Evolutionary conservation across 108 stramenopile species (phyloP).

Genomic region (Nannochloropsis granulata): DNA sequence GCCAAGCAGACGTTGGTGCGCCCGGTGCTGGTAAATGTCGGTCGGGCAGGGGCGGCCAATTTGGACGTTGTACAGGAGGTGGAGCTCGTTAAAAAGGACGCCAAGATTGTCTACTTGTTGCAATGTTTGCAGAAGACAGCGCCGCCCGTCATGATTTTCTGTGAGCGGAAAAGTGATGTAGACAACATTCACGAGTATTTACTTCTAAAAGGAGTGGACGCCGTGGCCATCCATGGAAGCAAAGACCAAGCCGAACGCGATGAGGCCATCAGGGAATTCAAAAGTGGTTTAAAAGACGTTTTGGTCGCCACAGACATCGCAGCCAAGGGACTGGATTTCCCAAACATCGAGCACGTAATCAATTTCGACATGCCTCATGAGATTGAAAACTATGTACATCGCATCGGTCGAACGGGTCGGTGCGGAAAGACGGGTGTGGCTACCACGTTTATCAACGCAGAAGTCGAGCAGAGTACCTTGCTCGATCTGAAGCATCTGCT

Average conservation of each 20-base stretch:
- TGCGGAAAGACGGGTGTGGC: slow-evolving; percentile 97
- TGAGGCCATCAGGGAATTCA: slow-evolving; percentile 77
- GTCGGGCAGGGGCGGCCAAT: slow-evolving; percentile 93
- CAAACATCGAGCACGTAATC: slow-evolving; percentile 95
- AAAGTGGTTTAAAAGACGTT: slow-evolving; percentile 81
- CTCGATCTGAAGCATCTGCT: slow-evolving; percentile 93
- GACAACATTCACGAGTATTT: slow-evolving; percentile 98
- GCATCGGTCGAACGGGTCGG: slow-evolving; percentile 97
- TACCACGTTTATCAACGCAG: slow-evolving; percentile 90
- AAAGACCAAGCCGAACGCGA: slow-evolving; percentile 97
- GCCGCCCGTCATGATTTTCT: slow-evolving; percentile 93
- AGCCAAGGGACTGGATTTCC: slow-evolving; percentile 97
- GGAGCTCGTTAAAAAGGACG: slow-evolving; percentile 95
- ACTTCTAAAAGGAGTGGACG: slow-evolving; percentile 91
- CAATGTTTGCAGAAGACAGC: slow-evolving; percentile 96
- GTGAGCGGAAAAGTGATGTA: slow-evolving; percentile 86
- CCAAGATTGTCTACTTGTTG: slow-evolving; percentile 85
- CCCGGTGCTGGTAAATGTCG: slow-evolving; percentile 92
- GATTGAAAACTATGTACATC: slow-evolving; percentile 85
- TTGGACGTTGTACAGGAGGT: slow-evolving; percentile 99
- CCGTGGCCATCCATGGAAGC: slow-evolving; percentile 95
- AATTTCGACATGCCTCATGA: slow-evolving; percentile 99
- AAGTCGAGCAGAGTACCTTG: slow-evolving; percentile 67
- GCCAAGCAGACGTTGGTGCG: slow-evolving; percentile 79
- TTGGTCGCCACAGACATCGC: slow-evolving; percentile 96